Base-by-base conservation (phyloP, 805 yeast genomes). In the Candida sphagnicola region DNA sequence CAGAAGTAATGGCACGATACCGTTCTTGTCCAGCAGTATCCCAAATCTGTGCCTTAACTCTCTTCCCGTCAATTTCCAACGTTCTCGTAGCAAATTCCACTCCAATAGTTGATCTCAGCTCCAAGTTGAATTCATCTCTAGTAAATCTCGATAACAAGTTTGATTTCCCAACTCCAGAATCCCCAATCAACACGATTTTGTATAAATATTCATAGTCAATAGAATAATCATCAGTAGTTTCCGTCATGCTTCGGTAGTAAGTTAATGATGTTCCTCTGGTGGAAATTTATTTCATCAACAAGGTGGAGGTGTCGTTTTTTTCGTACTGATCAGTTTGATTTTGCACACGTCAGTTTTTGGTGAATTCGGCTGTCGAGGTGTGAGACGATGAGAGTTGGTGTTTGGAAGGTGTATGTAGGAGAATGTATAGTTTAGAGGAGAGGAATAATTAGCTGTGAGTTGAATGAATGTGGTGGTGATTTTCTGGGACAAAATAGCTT, bases 11-110 rank as follows among this genome's bases (percentile, higher is more conserved):
- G 32, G 99, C 98, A 54, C 99, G 80, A 72, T 93, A 91, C 62
- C 99, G 80, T 65, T 91, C 99, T 70, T 91, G 99, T 45, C 99
- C 99, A 2, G 99, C 99, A 26, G 99, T 91, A 65, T 91, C 99
- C 99, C 99, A 91, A 51, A 89, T 83, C 65, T 88, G 95, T 3
- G 95, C 91, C 61, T 86, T 87, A 50, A 86, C 83, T 58, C 87
- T 69, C 56, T 84, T 85, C 31, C 88, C 89, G 48, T 85, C 91
- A 45, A 85, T 81, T 53, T 85, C 91, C 40, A 93, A 80, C 2
- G 97, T 90, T 61, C 97, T 77, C 16, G 98, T 93, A 31, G 98
- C 98, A 69, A 91, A 91, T 65, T 93, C 99, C 37, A 93, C 99
- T 34, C 99, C 99, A 57, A 91, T 91, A 18, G 99, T 91, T 38